Evolutionary conservation across 1,139 yeast species (phyloP).

Genomic region (Nakaseomyces delphensis): DNA sequence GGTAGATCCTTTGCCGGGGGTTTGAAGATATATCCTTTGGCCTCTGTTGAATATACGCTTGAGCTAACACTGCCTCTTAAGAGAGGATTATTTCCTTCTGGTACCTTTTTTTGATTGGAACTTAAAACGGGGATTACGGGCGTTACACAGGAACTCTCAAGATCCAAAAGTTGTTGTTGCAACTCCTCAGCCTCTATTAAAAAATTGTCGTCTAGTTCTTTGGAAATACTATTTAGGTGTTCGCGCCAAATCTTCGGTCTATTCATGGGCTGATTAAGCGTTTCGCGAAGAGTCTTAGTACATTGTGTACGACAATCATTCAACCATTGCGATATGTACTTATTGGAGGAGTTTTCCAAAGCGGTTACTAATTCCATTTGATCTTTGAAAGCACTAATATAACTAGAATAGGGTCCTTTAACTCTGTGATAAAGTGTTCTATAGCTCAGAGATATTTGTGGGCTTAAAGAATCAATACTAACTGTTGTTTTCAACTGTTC

Average conservation of each 20-base stretch:
- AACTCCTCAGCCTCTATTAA: not conserved
- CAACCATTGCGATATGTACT: conserved; percentile 5
- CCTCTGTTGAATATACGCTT: not conserved
- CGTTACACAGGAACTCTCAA: not conserved
- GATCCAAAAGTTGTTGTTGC: not conserved
- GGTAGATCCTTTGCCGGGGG: not conserved
- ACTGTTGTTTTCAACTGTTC: not conserved
- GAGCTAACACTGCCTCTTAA: not conserved
- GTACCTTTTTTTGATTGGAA: not conserved
- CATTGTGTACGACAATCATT: not conserved
- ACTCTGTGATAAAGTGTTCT: conserved; percentile 21
- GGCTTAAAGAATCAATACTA: conserved; percentile 14
- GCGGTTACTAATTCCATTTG: conserved; percentile 22
- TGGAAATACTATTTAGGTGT: conserved; percentile 9
- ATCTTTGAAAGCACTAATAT: conserved; percentile 21
- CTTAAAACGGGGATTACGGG: not conserved
- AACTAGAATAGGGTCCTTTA: conserved; percentile 30
- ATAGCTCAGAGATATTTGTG: not conserved
- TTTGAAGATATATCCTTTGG: not conserved
- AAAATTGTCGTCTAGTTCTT: not conserved
- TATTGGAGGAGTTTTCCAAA: conserved; percentile 14
- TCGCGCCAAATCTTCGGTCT: conserved; percentile 20
- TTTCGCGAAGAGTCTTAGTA: not conserved
- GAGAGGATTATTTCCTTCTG: conserved; percentile 8
- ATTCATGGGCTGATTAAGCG: conserved; percentile 19